Base-by-base conservation (phyloP, 805 yeast species). In the Wilhelminamyces savonicus region DNA sequence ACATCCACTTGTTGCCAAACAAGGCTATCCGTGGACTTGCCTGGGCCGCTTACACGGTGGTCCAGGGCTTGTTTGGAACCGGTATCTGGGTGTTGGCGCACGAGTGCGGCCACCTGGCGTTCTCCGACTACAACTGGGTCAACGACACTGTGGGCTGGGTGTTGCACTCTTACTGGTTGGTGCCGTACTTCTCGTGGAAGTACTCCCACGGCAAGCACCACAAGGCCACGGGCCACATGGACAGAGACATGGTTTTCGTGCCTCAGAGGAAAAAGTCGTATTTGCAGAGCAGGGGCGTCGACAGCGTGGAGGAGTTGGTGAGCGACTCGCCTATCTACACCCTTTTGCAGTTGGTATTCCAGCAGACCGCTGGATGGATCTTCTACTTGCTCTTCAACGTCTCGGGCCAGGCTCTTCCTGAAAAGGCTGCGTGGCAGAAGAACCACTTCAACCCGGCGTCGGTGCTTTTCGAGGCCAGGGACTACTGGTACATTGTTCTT, bases 31-130 rank as follows among this genome's bases (percentile, higher is more conserved):
- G 76, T 46, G 62, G 62, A 34, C 56, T 53, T 1, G 51, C 63
- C 6, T 72, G 71, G 73, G 40, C 45, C 31, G 46, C 56, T 16
- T 59, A 66, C 39, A 52, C 67, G 25, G 56, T 52, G 40, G 35
- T 49, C 35, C 54, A 62, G 39, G 72, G 78, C 31, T 55, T 72
- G 34, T 65, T 71, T 40, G 74, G 76, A 5, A 66, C 72, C 33
- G 81, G 82, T 25, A 50, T 74, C 29, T 75, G 80, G 81, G 71
- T 75, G 37, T 52, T 75, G 48, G 78, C 78, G 27, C 80, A 74
- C 48, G 79, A 74, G 54, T 75, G 81, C 60, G 80, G 81, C 24
- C 82, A 75, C 49, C 70, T 68, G 30, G 80, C 80, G 13, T 75
- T 75, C 47, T 66, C 75, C 22, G 77, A 74, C 42, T 71, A 71